These are phyloP conservation scores for Exsudoporus frostii DNA, from an alignment of 768 basidiomycete species.

Conservation along the genomic window DNA sequence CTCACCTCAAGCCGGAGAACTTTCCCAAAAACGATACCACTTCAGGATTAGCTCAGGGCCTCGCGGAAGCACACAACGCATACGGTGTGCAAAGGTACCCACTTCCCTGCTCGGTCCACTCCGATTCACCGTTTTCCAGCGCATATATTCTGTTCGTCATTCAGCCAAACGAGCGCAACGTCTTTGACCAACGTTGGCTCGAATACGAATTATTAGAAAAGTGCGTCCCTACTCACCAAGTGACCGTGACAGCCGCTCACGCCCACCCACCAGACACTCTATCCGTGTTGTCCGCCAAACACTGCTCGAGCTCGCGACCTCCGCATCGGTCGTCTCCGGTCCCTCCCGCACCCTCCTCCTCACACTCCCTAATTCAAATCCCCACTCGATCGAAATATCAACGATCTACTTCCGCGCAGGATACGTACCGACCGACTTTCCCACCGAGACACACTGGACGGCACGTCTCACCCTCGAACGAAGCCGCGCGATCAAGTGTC, in stretches of 20 bases:
- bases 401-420: conserved; percentile 90
- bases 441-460: conserved; percentile 57
- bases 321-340: conserved; percentile 55
- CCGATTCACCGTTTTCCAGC: conserved; percentile 22
- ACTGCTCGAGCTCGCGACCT: conserved; percentile 59
- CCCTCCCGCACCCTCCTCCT: conserved; percentile 44
- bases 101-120: background rate
- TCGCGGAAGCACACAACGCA: conserved; percentile 76
- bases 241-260: background rate
- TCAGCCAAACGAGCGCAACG: conserved; percentile 84
- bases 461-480: conserved; percentile 79
- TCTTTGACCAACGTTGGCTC: conserved; percentile 89
- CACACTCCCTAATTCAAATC: conserved; percentile 6
- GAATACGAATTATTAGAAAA: conserved; percentile 83
- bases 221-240: conserved; percentile 39
- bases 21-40: conserved; percentile 76
- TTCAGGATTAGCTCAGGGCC: conserved; percentile 64
- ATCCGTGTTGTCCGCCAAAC: conserved; percentile 77
- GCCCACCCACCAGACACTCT: conserved; percentile 48
- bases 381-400: conserved; percentile 60
- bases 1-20: conserved; percentile 48
- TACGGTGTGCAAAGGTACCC: conserved; percentile 51
- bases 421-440: conserved; percentile 82
- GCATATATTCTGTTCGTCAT: conserved; percentile 82
- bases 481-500: conserved; percentile 89